Evolutionary conservation across 495 filamentous ascomycete species (phyloP).

Genomic region (Chaetomium fimeti): DNA sequence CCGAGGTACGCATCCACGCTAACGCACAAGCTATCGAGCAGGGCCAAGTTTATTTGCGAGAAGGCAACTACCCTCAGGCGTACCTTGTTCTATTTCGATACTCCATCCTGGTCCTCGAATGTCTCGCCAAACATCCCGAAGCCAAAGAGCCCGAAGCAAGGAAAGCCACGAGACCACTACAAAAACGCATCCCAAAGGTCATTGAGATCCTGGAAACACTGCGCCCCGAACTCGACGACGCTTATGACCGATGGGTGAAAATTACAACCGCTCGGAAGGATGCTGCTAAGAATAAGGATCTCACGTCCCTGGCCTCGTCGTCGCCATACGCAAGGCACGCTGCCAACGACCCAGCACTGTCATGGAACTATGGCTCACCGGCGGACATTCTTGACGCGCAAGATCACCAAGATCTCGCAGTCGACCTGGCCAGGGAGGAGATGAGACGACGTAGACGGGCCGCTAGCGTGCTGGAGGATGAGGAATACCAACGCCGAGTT

Average conservation of each 20-base stretch:
- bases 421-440: conserved; percentile 72
- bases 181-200: conserved; percentile 32
- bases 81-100: conserved; percentile 85
- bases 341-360: conserved; percentile 50
- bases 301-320: neutral
- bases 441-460: conserved; percentile 64
- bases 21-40: conserved; percentile 14
- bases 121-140: conserved; percentile 63
- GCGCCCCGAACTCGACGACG: conserved; percentile 41
- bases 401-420: conserved; percentile 72
- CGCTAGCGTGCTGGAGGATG: conserved; percentile 54
- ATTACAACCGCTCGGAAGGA: conserved; percentile 24
- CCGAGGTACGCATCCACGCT: neutral
- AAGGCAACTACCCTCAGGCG: conserved; percentile 81
- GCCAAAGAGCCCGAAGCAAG: conserved; percentile 53
- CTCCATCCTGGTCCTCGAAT: conserved; percentile 64
- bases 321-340: conserved; percentile 39
- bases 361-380: conserved; percentile 41
- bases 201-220: conserved; percentile 59
- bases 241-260: conserved; percentile 39
- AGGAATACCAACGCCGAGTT: conserved; percentile 55
- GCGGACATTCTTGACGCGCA: conserved; percentile 59
- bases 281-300: conserved; percentile 11
- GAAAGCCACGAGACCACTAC: conserved; percentile 26
- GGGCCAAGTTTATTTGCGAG: conserved; percentile 69